These are phyloP conservation scores for Waltiozyma sp. DNA, from an alignment of 1,139 yeast genomes.

Conservation along the genomic window DNA sequence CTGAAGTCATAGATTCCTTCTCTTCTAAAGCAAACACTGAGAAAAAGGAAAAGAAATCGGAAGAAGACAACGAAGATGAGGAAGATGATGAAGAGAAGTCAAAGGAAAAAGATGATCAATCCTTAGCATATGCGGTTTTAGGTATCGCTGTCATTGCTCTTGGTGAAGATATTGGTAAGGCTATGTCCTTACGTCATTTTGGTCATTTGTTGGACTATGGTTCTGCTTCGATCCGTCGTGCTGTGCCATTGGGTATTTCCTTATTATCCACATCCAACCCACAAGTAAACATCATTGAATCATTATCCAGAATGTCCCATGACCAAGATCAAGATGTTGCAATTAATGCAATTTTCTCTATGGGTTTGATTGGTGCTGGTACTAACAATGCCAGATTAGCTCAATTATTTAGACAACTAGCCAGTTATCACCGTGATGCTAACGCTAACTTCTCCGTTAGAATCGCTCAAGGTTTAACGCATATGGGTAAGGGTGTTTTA, in stretches of 20 bases:
- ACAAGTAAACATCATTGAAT: constrained; percentile 94
- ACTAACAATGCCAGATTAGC: constrained; percentile 97
- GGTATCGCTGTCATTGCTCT: constrained; percentile 92
- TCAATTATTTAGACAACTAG: constrained; percentile 87
- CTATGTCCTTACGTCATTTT: constrained; percentile 94
- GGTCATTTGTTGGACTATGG: constrained; percentile 98
- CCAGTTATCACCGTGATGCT: constrained; percentile 86
- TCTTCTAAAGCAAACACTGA: constrained; percentile 11
- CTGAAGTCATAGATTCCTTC: constrained; percentile 16
- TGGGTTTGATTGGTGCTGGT: constrained; percentile 99
- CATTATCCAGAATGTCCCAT: constrained; percentile 90
- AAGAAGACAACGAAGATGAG: constrained; percentile 23
- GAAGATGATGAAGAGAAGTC: constrained; percentile 20
- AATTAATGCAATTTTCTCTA: constrained; percentile 85
- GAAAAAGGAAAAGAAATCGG: constrained; percentile 16
- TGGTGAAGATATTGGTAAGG: constrained; percentile 98
- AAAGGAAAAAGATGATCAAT: constrained; percentile 49
- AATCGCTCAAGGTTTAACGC: constrained; percentile 89
- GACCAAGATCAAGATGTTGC: constrained; percentile 94
- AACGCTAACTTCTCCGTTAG: constrained; percentile 89
- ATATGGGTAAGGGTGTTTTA: constrained; percentile 88
- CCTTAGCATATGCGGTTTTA: constrained; percentile 83
- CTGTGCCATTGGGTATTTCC: constrained; percentile 97
- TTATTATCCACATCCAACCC: constrained; percentile 89
- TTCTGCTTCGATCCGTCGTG: constrained; percentile 79